Evolutionary conservation across 441 rosid species (phyloP).

Genomic region (Mallotus japonicus): DNA sequence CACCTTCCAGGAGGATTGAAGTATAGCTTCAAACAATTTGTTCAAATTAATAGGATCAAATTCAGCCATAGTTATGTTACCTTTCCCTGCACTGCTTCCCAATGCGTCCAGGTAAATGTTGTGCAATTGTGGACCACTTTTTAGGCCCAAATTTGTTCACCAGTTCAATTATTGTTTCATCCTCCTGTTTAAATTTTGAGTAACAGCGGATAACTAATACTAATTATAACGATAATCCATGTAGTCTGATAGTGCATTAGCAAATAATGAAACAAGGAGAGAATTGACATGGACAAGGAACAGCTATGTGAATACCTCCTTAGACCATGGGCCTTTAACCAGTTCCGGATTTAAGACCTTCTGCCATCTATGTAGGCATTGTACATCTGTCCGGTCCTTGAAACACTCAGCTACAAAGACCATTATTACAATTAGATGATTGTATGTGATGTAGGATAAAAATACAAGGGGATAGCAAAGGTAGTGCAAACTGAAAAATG

Average conservation of each 20-base stretch:
- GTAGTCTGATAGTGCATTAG: background rate
- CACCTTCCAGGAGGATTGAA: background rate
- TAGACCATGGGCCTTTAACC: constrained; percentile 99
- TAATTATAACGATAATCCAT: background rate
- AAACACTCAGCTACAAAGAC: constrained; percentile 82
- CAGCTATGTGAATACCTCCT: constrained; percentile 58
- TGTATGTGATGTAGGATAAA: background rate
- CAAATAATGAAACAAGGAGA: background rate
- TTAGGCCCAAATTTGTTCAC: constrained; percentile 84
- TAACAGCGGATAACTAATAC: background rate
- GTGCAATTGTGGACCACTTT: constrained; percentile 98
- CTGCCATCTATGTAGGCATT: constrained; percentile 99
- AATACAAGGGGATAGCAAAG: background rate
- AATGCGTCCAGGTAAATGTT: constrained; percentile 93
- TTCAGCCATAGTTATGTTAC: constrained; percentile 32
- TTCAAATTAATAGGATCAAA: background rate
- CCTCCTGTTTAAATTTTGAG: constrained; percentile 58
- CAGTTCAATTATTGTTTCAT: constrained; percentile 76
- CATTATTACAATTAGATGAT: constrained; percentile 36
- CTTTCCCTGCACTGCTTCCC: constrained; percentile 99
- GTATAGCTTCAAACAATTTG: background rate
- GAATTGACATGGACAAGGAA: constrained; percentile 14
- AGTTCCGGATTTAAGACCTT: constrained; percentile 98
- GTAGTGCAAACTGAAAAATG: constrained; percentile 4
- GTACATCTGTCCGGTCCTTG: constrained; percentile 99